Evolutionary conservation across 2,329 filamentous ascomycete species (phyloP), one percentile per base, ranked within the genome.

Genomic region (Fusarium gaditjirri): DNA sequence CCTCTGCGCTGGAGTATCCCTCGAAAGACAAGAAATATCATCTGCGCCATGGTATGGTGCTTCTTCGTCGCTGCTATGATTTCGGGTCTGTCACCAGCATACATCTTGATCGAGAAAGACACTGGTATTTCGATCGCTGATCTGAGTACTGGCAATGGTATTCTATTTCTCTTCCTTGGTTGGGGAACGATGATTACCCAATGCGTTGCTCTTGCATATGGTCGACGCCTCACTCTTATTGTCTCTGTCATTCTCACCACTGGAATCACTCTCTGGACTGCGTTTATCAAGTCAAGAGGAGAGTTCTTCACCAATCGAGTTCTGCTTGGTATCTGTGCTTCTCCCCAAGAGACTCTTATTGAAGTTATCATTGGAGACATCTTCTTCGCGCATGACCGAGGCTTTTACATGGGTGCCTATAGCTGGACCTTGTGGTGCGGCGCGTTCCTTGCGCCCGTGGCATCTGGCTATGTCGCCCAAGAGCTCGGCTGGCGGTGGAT

Each of bases 41-140:
- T 71, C 1, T 74, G 68, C 19, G 75, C 64, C 4, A 77, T 77
- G 75, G 52, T 64, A 2, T 77, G 75, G 75, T 77, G 75, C 53
- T 77, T 77, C 52, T 72, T 77, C 25, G 70, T 56, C 5, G 73
- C 74, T 7, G 75, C 74, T 38, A 70, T 77, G 36, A 68, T 77
- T 42, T 76, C 73, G 0, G 73, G 74, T 9, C 43, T 77, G 11
- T 77, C 75, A 6, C 75, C 75, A 8, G 75, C 75, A 2, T 77
- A 77, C 23, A 61, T 77, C 19, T 44, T 74, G 46, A 77, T 77
- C 36, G 64, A 75, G 38, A 46, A 61, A 11, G 73, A 76, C 31
- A 77, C 75, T 6, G 75, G 75, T 10, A 77, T 77, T n/a, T 75
- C 74, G 3, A 66, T 77, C 25, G 75, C 75, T 1, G 73, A 77